These are phyloP conservation scores for Alternaria ventricosa DNA, from an alignment of 2,329 filamentous ascomycete genomes.

Conservation along the genomic window DNA sequence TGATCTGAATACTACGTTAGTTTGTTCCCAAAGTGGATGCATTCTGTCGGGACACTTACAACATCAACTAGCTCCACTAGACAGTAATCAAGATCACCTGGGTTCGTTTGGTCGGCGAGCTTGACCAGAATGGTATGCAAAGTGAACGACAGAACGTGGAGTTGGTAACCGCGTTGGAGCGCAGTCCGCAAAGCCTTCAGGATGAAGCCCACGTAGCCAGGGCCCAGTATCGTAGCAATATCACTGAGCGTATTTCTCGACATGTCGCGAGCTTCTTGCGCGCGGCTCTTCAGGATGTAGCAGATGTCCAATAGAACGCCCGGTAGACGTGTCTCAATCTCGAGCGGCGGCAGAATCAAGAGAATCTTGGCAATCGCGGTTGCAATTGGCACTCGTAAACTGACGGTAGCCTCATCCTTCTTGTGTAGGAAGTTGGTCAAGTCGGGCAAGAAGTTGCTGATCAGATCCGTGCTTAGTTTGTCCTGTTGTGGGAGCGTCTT, in stretches of 20 bases:
- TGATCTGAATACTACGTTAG: constrained; percentile 56
- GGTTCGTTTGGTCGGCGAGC: constrained; percentile 72
- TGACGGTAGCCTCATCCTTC: constrained; percentile 94
- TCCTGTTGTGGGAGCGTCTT: constrained; percentile 69
- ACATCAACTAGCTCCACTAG: constrained; percentile 77
- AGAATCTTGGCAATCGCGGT: constrained; percentile 88
- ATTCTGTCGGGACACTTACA: constrained; percentile 34
- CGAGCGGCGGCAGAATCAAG: constrained; percentile 74
- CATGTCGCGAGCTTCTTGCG: constrained; percentile 88
- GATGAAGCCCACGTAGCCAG: constrained; percentile 88
- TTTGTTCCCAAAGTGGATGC: not conserved
- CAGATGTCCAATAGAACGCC: constrained; percentile 89
- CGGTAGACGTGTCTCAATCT: constrained; percentile 77
- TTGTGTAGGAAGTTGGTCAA: constrained; percentile 87
- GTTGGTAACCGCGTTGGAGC: constrained; percentile 83
- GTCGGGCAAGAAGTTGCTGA: constrained; percentile 76
- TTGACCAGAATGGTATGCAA: constrained; percentile 88
- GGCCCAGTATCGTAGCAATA: constrained; percentile 80
- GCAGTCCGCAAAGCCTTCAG: constrained; percentile 87
- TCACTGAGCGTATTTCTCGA: constrained; percentile 86
- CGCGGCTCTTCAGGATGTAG: constrained; percentile 87
- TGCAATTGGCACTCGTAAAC: constrained; percentile 87
- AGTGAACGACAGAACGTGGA: constrained; percentile 94
- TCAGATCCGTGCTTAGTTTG: constrained; percentile 75
- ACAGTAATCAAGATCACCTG: constrained; percentile 90